A percentile compares a stretch with the other conserved stretches of the same genome.
These are phyloP conservation scores for Chaetothyriales sp. DNA, from an alignment of 2,329 filamentous ascomycete species.

Conservation along the genomic window DNA sequence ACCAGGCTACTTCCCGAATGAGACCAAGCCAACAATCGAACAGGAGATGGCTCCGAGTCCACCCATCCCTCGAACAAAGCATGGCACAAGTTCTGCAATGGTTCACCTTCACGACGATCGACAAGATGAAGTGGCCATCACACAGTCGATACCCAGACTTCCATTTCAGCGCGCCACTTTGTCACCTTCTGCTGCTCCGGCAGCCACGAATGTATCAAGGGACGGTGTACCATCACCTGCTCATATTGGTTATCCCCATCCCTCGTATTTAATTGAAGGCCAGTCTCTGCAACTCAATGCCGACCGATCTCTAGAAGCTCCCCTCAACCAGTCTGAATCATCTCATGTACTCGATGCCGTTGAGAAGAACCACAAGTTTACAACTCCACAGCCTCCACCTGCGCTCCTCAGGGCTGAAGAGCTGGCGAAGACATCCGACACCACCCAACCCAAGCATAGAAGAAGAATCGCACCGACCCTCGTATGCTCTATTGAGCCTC, in stretches of 20 bases:
- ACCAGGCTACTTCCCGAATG: neutral
- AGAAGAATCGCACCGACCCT: constrained; percentile 12
- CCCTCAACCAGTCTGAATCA: neutral
- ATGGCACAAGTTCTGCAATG: neutral
- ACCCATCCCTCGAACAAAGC: neutral
- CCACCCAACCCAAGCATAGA: constrained; percentile 6
- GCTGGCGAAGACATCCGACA: neutral
- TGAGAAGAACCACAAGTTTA: neutral
- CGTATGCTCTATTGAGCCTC: neutral
- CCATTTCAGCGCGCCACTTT: neutral
- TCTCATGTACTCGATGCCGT: neutral
- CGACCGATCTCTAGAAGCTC: neutral
- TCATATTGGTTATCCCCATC: neutral
- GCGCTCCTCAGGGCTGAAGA: neutral
- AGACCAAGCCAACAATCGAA: neutral
- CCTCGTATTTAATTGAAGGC: neutral
- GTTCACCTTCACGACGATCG: neutral
- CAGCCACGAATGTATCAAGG: neutral
- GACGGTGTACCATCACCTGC: neutral
- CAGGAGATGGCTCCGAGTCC: neutral
- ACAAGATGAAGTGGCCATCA: neutral
- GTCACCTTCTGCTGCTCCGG: neutral
- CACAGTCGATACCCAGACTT: neutral
- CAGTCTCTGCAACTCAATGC: neutral
- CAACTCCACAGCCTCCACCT: neutral